Evolutionary conservation across 108 stramenopile species (phyloP), one percentile per base, ranked within the genome.

Genomic region (Cyclotella baltica): DNA sequence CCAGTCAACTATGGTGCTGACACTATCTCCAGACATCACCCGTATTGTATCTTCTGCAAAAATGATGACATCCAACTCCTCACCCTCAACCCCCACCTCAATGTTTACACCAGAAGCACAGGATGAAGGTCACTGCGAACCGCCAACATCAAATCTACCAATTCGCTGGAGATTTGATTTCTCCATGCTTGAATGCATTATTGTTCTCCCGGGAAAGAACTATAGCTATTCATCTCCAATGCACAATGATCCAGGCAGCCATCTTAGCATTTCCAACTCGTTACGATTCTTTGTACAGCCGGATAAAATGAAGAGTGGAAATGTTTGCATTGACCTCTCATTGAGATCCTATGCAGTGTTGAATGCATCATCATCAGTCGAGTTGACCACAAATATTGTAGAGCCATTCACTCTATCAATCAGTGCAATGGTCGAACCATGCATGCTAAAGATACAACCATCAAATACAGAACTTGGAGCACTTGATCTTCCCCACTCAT

Each of bases 131-230:
- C 55, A n/a, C 10, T 8, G 8, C 25, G 22, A 56, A 18, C 19
- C n/a, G 8, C 19, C 22, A 9, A n/a, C 9, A 20, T 6, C 15
- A 23, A 20, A 31, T n/a, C 19, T 59, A 35, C 77, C 81, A 3
- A 38, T 88, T 28, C 76, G 88, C 40, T 88, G 85, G 85, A 71
- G 88, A 34, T 22, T 81, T 31, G 88, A 88, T 63, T 19, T 74
- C 13, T 56, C 80, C 19, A 8, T 86, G 28, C 34, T 79, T 56
- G 71, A 81, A 51, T 22, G 67, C 10, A 34, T 73, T 0, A 57
- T 85, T 6, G 62, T 74, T 28, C 70, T 88, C 33, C 85, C 84
- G 5, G 80, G 76, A n/a, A 70, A 69, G 50, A 31, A 59, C 8
- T 52, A 22, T n/a, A 61, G 51, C 47, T 68, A 67, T 27, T 72